Percentiles rank a stretch among this genome's conserved stretches.
phyloP scores from a whole-genome alignment of 768 basidiomycete genomes.

The Tephrocybe sp. region DNA sequence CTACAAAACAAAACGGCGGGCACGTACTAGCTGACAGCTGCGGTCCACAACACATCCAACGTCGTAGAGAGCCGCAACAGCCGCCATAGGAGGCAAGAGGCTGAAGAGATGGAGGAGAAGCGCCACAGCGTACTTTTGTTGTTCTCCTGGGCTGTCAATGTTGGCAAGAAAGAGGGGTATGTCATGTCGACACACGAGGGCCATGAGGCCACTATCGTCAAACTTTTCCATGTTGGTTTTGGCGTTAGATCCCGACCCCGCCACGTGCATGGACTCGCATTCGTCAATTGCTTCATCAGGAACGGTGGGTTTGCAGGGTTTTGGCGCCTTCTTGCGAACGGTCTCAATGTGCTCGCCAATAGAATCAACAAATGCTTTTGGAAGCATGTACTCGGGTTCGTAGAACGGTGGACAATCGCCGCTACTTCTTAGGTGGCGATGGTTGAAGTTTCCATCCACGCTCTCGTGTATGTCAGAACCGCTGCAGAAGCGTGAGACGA shows the following conservation, averaged over 20 bases:
- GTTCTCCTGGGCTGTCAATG: conserved; percentile 33
- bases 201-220: conserved; percentile 35
- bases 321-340: conserved; percentile 17
- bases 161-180: conserved; percentile 37
- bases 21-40: not conserved
- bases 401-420: conserved; percentile 28
- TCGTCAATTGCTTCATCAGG: not conserved
- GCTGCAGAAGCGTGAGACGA: conserved; percentile 4
- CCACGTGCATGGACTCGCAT: too few species aligned
- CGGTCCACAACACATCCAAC: conserved; percentile 26
- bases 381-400: conserved; percentile 28
- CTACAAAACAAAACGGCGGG: too few species aligned
- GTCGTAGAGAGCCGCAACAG: not conserved
- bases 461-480: conserved; percentile 3
- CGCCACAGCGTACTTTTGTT: conserved; percentile 33
- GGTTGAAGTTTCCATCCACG: conserved; percentile 38
- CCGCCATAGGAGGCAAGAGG: not conserved
- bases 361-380: too few species aligned
- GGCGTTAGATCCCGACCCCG: too few species aligned
- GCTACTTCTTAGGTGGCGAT: conserved; percentile 27
- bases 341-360: conserved; percentile 25
- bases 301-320: not conserved
- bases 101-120: not conserved
- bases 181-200: too few species aligned
- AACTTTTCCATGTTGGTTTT: too few species aligned